Conservation (phyloP, 169 alveolate genomes). For the Plasmodium gallinaceum region DNA sequence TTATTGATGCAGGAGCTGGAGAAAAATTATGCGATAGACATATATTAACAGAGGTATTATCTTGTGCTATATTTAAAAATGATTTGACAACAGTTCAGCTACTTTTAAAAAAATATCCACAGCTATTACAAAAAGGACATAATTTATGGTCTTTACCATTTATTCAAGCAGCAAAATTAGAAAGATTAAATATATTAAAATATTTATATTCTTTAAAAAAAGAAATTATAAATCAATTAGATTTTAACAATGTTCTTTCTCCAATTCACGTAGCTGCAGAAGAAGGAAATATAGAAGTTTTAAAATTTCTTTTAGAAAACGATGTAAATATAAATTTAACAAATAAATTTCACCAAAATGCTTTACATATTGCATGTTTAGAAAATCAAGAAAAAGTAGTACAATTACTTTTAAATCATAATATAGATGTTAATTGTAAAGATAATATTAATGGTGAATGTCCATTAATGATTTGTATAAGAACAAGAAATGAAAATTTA, state of each 20-base stretch:
- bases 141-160: conserved; percentile 90
- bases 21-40: conserved; percentile 82
- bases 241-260: conserved; percentile 78
- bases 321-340: conserved; percentile 81
- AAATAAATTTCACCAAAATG: conserved; percentile 81
- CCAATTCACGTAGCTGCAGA: conserved; percentile 88
- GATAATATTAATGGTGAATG: conserved; percentile 88
- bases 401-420: conserved; percentile 60
- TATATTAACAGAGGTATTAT: conserved; percentile 85
- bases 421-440: conserved; percentile 79
- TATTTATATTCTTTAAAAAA: conserved; percentile 71
- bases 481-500: conserved; percentile 87
- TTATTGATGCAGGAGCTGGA: conserved; percentile 91
- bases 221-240: conserved; percentile 75
- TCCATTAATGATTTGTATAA: conserved; percentile 89
- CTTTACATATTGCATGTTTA: conserved; percentile 84
- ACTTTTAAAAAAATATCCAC: conserved; percentile 86
- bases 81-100: conserved; percentile 84
- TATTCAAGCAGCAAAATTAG: conserved; percentile 86
- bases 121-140: conserved; percentile 86
- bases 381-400: conserved; percentile 81
- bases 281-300: conserved; percentile 86
- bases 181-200: conserved; percentile 78
- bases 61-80: conserved; percentile 87
- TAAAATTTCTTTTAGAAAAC: conserved; percentile 76